These are phyloP conservation scores for Flagelloscypha sp. DNA, from an alignment of 768 basidiomycete genomes.

Conservation along the genomic window DNA sequence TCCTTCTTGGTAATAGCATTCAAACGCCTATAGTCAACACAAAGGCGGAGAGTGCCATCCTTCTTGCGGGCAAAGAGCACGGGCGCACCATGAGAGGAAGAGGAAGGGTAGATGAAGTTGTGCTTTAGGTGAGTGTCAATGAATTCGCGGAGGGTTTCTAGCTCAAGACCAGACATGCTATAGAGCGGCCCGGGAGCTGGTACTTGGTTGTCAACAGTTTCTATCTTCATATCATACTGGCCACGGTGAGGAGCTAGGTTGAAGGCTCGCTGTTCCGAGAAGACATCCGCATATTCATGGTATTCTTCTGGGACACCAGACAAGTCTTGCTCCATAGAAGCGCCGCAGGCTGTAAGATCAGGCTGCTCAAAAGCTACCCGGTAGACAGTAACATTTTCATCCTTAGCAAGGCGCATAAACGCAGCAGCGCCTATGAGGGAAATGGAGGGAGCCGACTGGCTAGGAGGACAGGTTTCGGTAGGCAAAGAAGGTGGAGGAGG, in stretches of 20 bases:
- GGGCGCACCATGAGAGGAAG: constrained; percentile 20
- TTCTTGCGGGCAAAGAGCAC: constrained; percentile 14
- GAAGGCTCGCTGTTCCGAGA: constrained; percentile 15
- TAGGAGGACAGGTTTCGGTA: too few relatives aligned
- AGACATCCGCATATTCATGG: constrained; percentile 16
- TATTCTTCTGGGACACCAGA: constrained; percentile 15
- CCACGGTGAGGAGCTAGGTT: constrained; percentile 16
- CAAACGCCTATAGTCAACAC: constrained; percentile 6
- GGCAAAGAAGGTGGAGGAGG: too few relatives aligned
- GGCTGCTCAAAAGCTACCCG: too few relatives aligned
- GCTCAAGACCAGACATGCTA: constrained; percentile 21
- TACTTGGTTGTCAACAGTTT: too few relatives aligned
- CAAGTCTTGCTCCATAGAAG: too few relatives aligned
- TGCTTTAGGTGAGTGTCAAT: constrained; percentile 26
- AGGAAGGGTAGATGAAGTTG: constrained; percentile 27
- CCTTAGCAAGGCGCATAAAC: too few relatives aligned
- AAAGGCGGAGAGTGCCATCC: constrained; percentile 12
- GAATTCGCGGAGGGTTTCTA: constrained; percentile 23
- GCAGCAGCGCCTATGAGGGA: too few relatives aligned
- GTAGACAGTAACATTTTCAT: too few relatives aligned
- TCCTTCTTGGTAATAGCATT: constrained; percentile 20
- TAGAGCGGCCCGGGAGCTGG: constrained; percentile 20
- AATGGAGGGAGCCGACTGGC: too few relatives aligned
- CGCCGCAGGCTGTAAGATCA: too few relatives aligned
- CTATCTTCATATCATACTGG: constrained; percentile 21